Evolutionary conservation across 768 basidiomycete species (phyloP).

Genomic region (Boletellus sp.): DNA sequence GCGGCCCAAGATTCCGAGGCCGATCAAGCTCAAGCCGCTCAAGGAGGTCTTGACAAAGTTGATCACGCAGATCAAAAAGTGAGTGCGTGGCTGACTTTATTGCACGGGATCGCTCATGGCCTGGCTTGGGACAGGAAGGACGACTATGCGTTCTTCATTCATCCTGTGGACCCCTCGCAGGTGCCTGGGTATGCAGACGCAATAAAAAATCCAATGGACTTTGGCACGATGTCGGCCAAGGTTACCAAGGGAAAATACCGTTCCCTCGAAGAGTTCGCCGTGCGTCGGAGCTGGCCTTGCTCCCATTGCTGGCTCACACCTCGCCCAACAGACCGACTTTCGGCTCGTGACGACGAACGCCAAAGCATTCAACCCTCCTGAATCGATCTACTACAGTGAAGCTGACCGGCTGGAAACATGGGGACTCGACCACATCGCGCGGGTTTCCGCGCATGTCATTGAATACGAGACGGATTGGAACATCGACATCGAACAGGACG

Average conservation of each 20-base stretch:
- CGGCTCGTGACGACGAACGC: slow-evolving; percentile 71
- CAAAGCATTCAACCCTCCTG: slow-evolving; percentile 72
- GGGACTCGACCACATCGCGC: slow-evolving; percentile 71
- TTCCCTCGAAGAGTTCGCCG: slow-evolving; percentile 75
- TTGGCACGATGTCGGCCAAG: slow-evolving; percentile 81
- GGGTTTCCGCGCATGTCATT: slow-evolving; percentile 68
- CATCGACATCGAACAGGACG: slow-evolving; percentile 72
- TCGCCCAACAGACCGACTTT: slow-evolving; percentile 52
- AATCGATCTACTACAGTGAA: slow-evolving; percentile 69
- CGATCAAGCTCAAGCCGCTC: slow-evolving; percentile 72
- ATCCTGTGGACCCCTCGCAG: slow-evolving; percentile 57
- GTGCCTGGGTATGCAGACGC: slow-evolving; percentile 64
- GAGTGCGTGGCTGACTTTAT: slow-evolving; percentile 11
- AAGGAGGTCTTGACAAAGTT: slow-evolving; percentile 69
- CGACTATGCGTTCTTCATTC: slow-evolving; percentile 79
- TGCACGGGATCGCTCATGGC: slow-evolving; percentile 5
- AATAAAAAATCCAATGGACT: slow-evolving; percentile 87
- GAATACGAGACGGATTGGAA: slow-evolving; percentile 85
- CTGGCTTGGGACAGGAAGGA: slow-evolving; percentile 55
- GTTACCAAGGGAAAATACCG: slow-evolving; percentile 74
- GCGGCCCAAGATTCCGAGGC: slow-evolving; percentile 41
- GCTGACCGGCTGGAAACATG: slow-evolving; percentile 68
- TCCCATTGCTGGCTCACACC: not conserved
- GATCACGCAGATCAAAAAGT: slow-evolving; percentile 76
- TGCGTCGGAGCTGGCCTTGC: slow-evolving; percentile 33